Base-by-base conservation (phyloP, 208 protist species). In the Paratrypanosoma confusum region DNA sequence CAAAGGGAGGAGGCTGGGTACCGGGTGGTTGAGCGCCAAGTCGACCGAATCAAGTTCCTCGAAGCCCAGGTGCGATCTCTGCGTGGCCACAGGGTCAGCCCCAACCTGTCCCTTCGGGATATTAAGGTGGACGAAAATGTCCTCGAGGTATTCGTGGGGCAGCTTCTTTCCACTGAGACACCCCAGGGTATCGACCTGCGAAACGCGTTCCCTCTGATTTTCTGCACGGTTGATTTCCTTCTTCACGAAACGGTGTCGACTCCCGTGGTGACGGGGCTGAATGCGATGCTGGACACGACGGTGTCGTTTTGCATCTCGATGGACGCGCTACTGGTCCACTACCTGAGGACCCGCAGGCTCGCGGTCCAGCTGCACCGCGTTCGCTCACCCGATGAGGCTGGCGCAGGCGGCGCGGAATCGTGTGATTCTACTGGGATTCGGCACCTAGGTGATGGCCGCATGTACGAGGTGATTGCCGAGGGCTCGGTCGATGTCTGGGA, bases 111-210 rank as follows among this genome's bases (percentile, higher is more conserved):
- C 5, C 40, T 87, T 11, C 49, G 70, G 39, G 44, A 62, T 7
- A 24, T 90, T 27, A 60, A 31, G 3, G 39, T 44, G 24, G 64
- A 52, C 6, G 81, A 90, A 37, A 93, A 80, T 22, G 79, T 89
- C 18, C 77, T 93, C 32, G 81, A 93, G 65, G 66, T 93, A n/a
- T 93, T 90, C 35, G 47, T 93, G 16, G 85, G 85, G 17, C 85
- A 93, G 49, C 65, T 93, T 10, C 61, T 93, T 0, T 71, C 75
- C 1, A 68, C 69, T 3, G 71, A 80, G 37, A 70, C 67, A 14
- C 74, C 78, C 1, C 40, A 34, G 16, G 67, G 61, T 16, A 41
- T 78, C 1, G 43, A 13, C 24, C 20, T 56, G 22, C 49, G 50
- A 20, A 39, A 50, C 23, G 40, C 47, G 0, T 71, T 71, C 22